Percentiles rank a stretch among this genome's conserved stretches.
phyloP scores from a whole-genome alignment of 306 rosid species.

The Casuarina cunninghamiana region DNA sequence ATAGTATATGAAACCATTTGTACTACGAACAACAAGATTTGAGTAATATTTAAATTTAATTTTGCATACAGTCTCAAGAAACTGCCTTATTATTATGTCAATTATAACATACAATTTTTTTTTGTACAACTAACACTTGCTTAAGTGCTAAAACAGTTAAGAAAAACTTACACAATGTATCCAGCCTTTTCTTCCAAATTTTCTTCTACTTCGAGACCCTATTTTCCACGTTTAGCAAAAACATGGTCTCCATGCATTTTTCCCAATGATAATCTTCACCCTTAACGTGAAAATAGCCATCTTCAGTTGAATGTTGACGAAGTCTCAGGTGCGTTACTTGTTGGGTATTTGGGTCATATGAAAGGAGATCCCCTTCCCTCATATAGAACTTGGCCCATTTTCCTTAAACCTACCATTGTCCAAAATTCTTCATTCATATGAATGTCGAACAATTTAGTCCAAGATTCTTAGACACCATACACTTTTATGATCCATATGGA shows the following conservation, averaged over 20 bases:
- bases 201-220: neutral
- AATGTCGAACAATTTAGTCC: slow-evolving; percentile 16
- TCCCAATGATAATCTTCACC: no score
- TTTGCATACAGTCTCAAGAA: no score
- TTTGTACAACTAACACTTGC: no score
- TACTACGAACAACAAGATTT: neutral
- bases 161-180: no score
- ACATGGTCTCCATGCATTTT: neutral
- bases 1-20: no score
- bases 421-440: neutral
- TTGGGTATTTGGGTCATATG: slow-evolving; percentile 5
- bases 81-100: no score
- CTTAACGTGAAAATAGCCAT: no score
- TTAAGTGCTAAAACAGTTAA: no score
- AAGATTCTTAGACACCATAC: slow-evolving; percentile 18
- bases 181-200: no score
- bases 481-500: slow-evolving; percentile 15
- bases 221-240: neutral
- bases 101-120: no score
- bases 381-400: slow-evolving; percentile 9
- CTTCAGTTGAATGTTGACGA: no score
- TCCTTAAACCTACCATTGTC: neutral
- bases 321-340: neutral
- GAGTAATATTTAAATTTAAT: no score
- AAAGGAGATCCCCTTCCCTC: neutral